These are phyloP conservation scores for Tetracladium setigerum DNA, from an alignment of 495 filamentous ascomycete species.

Conservation along the genomic window DNA sequence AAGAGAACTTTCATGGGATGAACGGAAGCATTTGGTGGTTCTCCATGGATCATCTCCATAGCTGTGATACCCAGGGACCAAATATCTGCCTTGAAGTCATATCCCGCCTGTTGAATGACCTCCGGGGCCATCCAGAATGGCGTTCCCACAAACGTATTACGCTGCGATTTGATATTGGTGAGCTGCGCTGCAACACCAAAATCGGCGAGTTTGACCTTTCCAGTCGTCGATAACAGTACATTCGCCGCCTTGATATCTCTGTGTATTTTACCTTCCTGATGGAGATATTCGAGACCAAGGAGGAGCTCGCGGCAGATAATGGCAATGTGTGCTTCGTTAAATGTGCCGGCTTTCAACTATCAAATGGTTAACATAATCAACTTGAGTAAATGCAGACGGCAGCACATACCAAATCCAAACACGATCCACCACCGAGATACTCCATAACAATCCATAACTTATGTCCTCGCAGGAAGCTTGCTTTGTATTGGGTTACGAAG, in stretches of 20 bases:
- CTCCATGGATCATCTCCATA: conserved; percentile 86
- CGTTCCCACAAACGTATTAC: conserved; percentile 97
- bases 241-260: conserved; percentile 97
- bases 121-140: conserved; percentile 99
- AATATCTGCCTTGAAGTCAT: conserved; percentile 95
- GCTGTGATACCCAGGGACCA: conserved; percentile 97
- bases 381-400: not conserved
- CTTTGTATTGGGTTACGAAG: conserved; percentile 93
- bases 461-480: conserved; percentile 85
- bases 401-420: conserved; percentile 70
- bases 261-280: conserved; percentile 92
- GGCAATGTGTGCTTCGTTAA: conserved; percentile 86
- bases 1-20: conserved; percentile 99
- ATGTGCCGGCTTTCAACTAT: conserved; percentile 88
- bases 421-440: conserved; percentile 88
- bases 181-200: conserved; percentile 97
- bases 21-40: conserved; percentile 81
- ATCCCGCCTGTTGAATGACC: conserved; percentile 93
- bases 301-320: conserved; percentile 91
- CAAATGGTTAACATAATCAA: conserved; percentile 1
- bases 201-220: conserved; percentile 93
- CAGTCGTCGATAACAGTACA: conserved; percentile 75
- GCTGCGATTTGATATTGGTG: conserved; percentile 94
- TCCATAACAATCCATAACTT: conserved; percentile 99
- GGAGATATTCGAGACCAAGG: conserved; percentile 85